Evolutionary conservation across 2,329 filamentous ascomycete species (phyloP).

Genomic region (Penicillium sp.): DNA sequence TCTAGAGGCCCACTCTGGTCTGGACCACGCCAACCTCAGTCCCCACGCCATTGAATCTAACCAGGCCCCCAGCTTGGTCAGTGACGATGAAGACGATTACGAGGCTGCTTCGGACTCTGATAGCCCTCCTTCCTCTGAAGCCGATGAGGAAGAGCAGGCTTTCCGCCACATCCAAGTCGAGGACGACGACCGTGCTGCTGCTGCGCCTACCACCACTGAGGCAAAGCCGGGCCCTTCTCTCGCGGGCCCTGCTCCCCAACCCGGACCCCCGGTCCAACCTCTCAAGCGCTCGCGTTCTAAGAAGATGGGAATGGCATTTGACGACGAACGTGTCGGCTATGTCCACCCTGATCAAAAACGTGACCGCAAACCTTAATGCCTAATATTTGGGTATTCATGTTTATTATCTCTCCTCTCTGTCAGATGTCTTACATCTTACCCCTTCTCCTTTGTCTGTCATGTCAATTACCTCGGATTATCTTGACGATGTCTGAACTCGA

Average conservation of each 20-base stretch:
- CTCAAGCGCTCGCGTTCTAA: conserved; percentile 33
- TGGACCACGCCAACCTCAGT: conserved; percentile 58
- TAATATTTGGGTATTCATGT: not conserved
- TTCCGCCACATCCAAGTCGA: conserved; percentile 49
- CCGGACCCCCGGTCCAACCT: conserved; percentile 29
- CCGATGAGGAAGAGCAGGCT: conserved; percentile 56
- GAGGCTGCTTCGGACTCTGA: conserved; percentile 67
- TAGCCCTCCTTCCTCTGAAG: conserved; percentile 51
- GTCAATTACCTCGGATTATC: conserved; percentile 14
- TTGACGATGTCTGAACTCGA: conserved; percentile 27
- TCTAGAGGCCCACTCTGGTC: conserved; percentile 48
- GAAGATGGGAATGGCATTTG: conserved; percentile 33
- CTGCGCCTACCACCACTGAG: conserved; percentile 34
- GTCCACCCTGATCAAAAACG: conserved; percentile 36
- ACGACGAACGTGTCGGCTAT: conserved; percentile 41
- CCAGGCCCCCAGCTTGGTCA: conserved; percentile 76
- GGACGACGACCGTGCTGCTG: conserved; percentile 45
- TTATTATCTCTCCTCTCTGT: conserved; percentile 12
- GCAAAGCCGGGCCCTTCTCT: conserved; percentile 37
- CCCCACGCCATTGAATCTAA: conserved; percentile 71
- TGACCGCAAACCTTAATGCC: conserved; percentile 24
- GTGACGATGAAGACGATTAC: conserved; percentile 73
- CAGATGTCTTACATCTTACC: conserved; percentile 1
- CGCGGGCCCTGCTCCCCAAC: conserved; percentile 28
- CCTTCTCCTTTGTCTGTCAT: conserved; percentile 15